Evolutionary conservation across 768 basidiomycete species (phyloP).

Genomic region (Rhizopogon vinicolor): DNA sequence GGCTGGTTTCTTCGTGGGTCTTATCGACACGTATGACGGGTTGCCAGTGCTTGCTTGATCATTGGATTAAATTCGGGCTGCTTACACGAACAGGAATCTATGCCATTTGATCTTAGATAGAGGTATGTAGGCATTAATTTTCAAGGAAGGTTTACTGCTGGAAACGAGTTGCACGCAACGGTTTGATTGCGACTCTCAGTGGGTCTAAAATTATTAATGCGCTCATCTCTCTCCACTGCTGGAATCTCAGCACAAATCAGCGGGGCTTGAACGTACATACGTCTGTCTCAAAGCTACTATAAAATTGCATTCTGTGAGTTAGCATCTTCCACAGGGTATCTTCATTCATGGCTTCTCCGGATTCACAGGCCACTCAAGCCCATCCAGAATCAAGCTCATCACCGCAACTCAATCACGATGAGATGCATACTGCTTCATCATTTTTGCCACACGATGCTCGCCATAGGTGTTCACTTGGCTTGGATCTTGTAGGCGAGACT

Average conservation of each 20-base stretch:
- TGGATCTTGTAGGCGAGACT: neutral
- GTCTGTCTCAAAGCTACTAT: conserved; percentile 1
- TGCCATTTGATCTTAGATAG: neutral
- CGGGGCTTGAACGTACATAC: neutral
- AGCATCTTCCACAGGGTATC: neutral
- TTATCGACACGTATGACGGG: neutral
- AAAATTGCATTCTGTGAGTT: conserved; percentile 1
- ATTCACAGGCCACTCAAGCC: neutral
- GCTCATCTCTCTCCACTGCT: neutral
- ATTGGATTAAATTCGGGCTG: neutral
- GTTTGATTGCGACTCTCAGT: neutral
- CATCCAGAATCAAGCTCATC: neutral
- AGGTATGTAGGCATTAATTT: neutral
- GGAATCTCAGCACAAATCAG: neutral
- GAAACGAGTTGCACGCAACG: neutral
- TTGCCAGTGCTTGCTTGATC: neutral
- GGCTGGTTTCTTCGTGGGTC: neutral
- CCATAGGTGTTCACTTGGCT: neutral
- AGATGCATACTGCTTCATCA: neutral
- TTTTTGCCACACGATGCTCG: neutral
- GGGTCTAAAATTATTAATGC: neutral
- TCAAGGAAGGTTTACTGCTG: neutral
- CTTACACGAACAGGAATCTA: neutral
- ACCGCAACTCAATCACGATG: neutral
- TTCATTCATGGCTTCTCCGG: conserved; percentile 2